Evolutionary conservation across 2,329 filamentous ascomycete species (phyloP).

Genomic region (Blastomyces gilchristii): DNA sequence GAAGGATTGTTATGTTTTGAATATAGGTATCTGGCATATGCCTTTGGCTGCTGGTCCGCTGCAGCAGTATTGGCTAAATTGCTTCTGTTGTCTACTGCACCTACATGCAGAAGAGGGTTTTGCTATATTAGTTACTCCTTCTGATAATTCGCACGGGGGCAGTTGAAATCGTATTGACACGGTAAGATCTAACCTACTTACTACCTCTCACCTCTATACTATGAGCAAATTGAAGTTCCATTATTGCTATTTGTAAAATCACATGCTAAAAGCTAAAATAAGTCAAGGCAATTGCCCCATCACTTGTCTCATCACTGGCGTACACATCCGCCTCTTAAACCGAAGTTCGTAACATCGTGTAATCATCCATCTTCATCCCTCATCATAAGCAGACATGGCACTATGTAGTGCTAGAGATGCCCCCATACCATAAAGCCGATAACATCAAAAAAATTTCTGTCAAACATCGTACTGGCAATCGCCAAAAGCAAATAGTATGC

Average conservation of each 20-base stretch:
- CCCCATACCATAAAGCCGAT: neutral
- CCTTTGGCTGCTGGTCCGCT: neutral
- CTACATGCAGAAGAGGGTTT: too few relatives aligned
- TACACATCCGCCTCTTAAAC: neutral
- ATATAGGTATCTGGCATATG: neutral
- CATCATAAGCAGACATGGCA: constrained; percentile 6
- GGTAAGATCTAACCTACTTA: neutral
- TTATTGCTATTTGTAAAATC: constrained; percentile 4
- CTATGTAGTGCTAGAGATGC: constrained; percentile 6
- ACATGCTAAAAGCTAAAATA: neutral
- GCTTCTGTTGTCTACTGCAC: too few relatives aligned
- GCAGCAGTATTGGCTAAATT: too few relatives aligned
- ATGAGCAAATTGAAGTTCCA: neutral
- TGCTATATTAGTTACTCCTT: too few relatives aligned
- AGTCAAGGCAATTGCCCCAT: neutral
- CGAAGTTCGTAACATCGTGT: constrained; percentile 4
- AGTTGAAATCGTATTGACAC: neutral
- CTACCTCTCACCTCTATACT: neutral
- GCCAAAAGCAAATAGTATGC: constrained; percentile 4
- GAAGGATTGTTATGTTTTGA: neutral
- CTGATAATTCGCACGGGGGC: neutral
- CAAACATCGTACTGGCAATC: constrained; percentile 1
- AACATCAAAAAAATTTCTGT: constrained; percentile 2
- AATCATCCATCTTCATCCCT: constrained; percentile 4
- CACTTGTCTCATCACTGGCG: neutral